These are phyloP conservation scores for Prosopis cineraria DNA, from an alignment of 306 rosid species.

Conservation along the genomic window DNA sequence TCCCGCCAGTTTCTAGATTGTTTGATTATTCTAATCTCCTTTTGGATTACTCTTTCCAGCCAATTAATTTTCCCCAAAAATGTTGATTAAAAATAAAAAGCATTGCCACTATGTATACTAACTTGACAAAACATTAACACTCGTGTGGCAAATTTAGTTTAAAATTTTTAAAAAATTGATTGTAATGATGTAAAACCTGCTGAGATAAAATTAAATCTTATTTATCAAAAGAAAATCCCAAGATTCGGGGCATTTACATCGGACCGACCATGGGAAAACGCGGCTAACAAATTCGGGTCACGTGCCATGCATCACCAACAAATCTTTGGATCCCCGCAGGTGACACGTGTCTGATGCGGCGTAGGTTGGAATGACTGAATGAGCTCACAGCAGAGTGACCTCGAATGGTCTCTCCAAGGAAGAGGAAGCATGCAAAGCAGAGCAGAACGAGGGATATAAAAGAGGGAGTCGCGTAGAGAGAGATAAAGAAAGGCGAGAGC, in stretches of 20 bases:
- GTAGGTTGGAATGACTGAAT: no score
- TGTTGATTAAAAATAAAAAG: background rate
- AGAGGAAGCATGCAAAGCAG: background rate
- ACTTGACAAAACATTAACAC: background rate
- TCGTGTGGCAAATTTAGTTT: background rate
- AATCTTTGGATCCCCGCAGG: background rate
- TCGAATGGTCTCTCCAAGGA: background rate
- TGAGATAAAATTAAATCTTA: background rate
- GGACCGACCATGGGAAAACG: background rate
- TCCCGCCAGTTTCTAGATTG: background rate
- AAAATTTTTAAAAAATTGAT: background rate
- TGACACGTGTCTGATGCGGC: conserved; percentile 4
- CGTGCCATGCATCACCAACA: background rate
- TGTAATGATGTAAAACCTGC: background rate
- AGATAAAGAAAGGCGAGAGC: background rate
- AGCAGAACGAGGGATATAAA: background rate
- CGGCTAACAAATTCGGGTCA: background rate
- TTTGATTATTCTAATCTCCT: background rate
- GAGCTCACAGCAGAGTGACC: background rate
- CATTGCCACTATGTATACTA: background rate
- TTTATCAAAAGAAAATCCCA: background rate
- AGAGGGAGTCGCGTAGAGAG: background rate
- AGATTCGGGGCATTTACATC: background rate
- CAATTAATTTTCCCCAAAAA: background rate
- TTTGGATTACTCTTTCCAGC: background rate